Percentiles rank a stretch among this genome's conserved stretches.
phyloP scores from a whole-genome alignment of 1,284 basidiomycete species.

The Apiotrichum veenhuisii region DNA sequence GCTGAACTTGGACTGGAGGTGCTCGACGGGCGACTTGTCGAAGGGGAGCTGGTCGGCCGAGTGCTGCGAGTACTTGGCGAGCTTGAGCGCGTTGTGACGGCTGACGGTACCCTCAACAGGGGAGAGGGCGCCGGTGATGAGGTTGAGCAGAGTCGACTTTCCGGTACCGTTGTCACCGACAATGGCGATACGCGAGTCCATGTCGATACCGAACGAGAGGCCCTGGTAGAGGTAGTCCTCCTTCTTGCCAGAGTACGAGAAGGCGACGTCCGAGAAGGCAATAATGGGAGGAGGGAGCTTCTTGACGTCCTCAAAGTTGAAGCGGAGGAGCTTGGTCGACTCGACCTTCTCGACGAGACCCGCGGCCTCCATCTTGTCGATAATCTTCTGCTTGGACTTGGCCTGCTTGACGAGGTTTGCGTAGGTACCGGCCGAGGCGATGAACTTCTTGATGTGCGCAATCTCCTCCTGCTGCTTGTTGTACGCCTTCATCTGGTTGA shows the following conservation, averaged over 20 bases:
- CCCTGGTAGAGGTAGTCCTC: constrained; percentile 83
- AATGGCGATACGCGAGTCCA: constrained; percentile 69
- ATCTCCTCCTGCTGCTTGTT: constrained; percentile 98
- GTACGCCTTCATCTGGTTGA: constrained; percentile 99
- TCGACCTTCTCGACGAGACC: constrained; percentile 91
- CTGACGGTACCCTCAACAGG: constrained; percentile 81
- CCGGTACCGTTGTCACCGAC: constrained; percentile 98
- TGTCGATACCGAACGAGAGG: constrained; percentile 89
- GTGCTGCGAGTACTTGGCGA: constrained; percentile 98
- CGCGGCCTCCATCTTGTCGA: constrained; percentile 99
- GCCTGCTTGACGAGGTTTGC: constrained; percentile 98
- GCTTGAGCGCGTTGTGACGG: constrained; percentile 84
- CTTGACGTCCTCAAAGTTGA: constrained; percentile 94
- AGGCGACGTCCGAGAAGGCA: constrained; percentile 90
- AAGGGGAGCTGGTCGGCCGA: constrained; percentile 97
- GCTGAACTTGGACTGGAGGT: constrained; percentile 77
- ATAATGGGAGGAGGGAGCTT: constrained; percentile 96
- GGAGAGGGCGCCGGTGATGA: constrained; percentile 81
- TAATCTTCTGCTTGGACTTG: constrained; percentile 99
- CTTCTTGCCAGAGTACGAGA: constrained; percentile 86
- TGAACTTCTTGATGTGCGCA: constrained; percentile 94
- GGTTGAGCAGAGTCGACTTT: constrained; percentile 93
- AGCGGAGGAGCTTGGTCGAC: constrained; percentile 66
- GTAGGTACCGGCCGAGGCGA: constrained; percentile 96
- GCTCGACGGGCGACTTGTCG: constrained; percentile 86